Percentiles rank a stretch among this genome's conserved stretches.
phyloP scores from a whole-genome alignment of 2,329 filamentous ascomycete genomes.

The Massarina eburnea region DNA sequence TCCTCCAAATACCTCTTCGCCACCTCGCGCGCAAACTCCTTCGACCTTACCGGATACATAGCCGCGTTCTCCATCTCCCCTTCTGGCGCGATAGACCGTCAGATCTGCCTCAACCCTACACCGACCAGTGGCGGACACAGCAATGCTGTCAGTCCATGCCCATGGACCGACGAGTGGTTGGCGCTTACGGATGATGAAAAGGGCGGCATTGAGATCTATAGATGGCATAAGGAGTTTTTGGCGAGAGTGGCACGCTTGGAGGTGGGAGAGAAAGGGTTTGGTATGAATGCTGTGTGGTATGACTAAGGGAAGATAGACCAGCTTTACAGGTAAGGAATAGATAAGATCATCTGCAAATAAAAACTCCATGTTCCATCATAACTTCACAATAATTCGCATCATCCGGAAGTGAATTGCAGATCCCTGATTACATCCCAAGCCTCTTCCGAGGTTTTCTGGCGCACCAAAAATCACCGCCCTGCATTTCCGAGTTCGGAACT shows the following conservation, averaged over 20 bases:
- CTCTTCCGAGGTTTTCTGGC: too few relatives aligned
- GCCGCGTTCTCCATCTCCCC: slow-evolving; percentile 73
- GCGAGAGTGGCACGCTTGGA: slow-evolving; percentile 74
- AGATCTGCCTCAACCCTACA: slow-evolving; percentile 80
- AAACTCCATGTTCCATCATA: too few relatives aligned
- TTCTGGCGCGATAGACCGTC: slow-evolving; percentile 71
- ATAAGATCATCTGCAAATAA: too few relatives aligned
- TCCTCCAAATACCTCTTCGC: slow-evolving; percentile 79
- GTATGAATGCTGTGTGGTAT: slow-evolving; percentile 97
- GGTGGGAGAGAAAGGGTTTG: slow-evolving; percentile 84
- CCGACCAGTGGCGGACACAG: slow-evolving; percentile 86
- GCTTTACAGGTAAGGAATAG: too few relatives aligned
- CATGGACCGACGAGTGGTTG: slow-evolving; percentile 87
- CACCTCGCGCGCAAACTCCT: slow-evolving; percentile 76
- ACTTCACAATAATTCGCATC: too few relatives aligned
- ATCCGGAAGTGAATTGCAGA: too few relatives aligned
- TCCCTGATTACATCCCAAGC: too few relatives aligned
- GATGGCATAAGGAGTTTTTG: slow-evolving; percentile 81
- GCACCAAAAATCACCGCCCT: too few relatives aligned
- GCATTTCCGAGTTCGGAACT: not conserved
- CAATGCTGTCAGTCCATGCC: slow-evolving; percentile 82
- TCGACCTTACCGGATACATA: slow-evolving; percentile 77
- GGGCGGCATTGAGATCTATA: slow-evolving; percentile 84
- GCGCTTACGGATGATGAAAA: slow-evolving; percentile 87
- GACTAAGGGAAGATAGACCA: slow-evolving; percentile 62